These are phyloP conservation scores for Pharus latifolius DNA, from an alignment of 176 grass and related monocot species.

Conservation along the genomic window DNA sequence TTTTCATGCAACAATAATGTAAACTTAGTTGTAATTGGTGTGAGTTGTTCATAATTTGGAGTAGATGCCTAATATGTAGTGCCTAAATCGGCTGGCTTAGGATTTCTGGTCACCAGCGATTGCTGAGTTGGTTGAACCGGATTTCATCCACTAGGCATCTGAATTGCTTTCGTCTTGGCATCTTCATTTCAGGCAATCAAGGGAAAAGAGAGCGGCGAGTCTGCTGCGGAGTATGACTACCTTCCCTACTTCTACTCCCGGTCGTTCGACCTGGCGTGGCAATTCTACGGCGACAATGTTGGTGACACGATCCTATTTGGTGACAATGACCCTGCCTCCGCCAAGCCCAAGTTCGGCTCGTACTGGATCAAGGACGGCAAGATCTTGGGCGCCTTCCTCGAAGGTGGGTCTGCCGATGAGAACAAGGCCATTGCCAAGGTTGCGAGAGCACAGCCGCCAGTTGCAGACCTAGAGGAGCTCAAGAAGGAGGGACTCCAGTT, in stretches of 20 bases:
- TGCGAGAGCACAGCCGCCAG: constrained; percentile 53
- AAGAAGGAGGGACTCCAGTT: constrained; percentile 58
- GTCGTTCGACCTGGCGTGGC: constrained; percentile 81
- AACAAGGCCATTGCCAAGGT: constrained; percentile 78
- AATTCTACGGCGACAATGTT: constrained; percentile 92
- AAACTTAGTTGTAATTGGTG: neutral
- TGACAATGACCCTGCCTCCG: constrained; percentile 44
- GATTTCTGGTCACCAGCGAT: no score
- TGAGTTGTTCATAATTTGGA: neutral
- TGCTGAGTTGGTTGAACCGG: neutral
- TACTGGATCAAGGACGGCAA: constrained; percentile 97
- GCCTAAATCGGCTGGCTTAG: neutral
- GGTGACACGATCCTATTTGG: constrained; percentile 76
- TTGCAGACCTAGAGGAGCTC: constrained; percentile 34
- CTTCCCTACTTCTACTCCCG: constrained; percentile 95
- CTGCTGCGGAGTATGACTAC: constrained; percentile 62
- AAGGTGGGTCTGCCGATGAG: constrained; percentile 76
- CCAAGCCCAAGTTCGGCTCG: constrained; percentile 81
- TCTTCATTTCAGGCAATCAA: constrained; percentile 66
- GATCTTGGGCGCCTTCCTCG: constrained; percentile 73
- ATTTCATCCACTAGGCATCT: neutral
- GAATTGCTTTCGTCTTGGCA: neutral
- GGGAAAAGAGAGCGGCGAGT: constrained; percentile 50
- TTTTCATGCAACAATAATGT: neutral
- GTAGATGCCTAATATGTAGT: neutral